Percentiles rank a stretch among this genome's conserved stretches.
phyloP scores from a whole-genome alignment of 208 protist species.

The Novymonas esmeraldas region DNA sequence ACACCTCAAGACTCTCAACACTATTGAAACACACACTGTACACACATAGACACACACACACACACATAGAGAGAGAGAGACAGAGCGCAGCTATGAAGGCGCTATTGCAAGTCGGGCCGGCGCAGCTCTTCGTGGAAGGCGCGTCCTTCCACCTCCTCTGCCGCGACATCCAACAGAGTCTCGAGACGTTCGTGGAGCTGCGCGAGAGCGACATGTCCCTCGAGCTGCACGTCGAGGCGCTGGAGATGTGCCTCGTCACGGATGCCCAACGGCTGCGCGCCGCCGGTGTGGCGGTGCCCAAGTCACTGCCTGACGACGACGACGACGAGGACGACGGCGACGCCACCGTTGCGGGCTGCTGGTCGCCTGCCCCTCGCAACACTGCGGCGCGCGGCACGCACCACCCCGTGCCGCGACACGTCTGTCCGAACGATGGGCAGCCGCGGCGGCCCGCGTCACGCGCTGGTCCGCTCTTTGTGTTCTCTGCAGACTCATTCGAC shows the following conservation, averaged over 20 bases:
- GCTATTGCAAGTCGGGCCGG: conserved; percentile 37
- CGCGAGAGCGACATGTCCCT: conserved; percentile 23
- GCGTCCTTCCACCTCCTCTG: conserved; percentile 45
- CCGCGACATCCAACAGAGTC: conserved; percentile 23
- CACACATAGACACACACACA: conserved; percentile 14
- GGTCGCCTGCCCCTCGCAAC: not conserved
- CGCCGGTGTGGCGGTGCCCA: not conserved
- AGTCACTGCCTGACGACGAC: not conserved
- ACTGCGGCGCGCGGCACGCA: too few relatives aligned
- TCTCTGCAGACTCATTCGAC: conserved; percentile 42
- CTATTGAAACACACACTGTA: conserved; percentile 1
- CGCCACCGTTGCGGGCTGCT: not conserved
- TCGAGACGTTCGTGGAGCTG: conserved; percentile 32
- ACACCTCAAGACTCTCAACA: too few relatives aligned
- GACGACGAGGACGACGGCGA: conserved; percentile 2
- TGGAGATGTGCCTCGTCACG: conserved; percentile 18
- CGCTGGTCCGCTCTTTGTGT: conserved; percentile 26
- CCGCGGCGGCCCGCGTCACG: not conserved
- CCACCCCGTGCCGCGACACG: not conserved
- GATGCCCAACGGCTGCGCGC: conserved; percentile 19
- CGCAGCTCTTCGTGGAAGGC: conserved; percentile 43
- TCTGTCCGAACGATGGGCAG: not conserved
- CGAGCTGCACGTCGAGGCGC: conserved; percentile 19
- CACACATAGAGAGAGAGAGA: conserved; percentile 2
- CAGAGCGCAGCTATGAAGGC: conserved; percentile 34